Conservation (phyloP, 345 rosid genomes). For the Citrus sp. region DNA sequence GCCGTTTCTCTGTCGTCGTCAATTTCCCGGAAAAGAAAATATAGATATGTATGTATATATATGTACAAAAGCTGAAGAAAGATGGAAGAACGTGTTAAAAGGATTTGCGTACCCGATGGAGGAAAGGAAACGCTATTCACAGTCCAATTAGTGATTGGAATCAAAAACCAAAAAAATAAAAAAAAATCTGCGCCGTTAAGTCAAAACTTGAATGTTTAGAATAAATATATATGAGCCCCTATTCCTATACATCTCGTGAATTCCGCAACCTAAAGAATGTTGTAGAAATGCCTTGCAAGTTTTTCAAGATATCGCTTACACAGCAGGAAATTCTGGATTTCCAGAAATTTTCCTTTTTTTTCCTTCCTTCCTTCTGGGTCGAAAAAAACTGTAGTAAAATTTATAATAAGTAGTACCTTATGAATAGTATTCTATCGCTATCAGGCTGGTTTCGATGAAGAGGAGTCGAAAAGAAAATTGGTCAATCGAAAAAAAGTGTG, state of each 20-base stretch:
- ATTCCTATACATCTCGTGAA: constrained; percentile 6
- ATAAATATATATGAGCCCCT: not conserved
- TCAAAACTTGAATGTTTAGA: constrained; percentile 15
- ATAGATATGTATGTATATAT: too few relatives aligned
- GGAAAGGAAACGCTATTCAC: not conserved
- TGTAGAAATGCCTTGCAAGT: not conserved
- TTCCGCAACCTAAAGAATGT: not conserved
- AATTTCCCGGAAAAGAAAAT: constrained; percentile 14
- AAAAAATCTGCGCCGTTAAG: not conserved
- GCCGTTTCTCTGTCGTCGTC: constrained; percentile 30
- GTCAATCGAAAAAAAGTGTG: not conserved
- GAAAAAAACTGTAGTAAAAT: not conserved
- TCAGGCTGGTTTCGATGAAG: not conserved
- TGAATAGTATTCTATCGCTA: too few relatives aligned
- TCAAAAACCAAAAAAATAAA: not conserved
- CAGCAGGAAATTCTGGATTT: not conserved
- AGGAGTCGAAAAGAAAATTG: not conserved
- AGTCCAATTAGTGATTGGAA: constrained; percentile 13
- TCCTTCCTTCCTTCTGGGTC: too few relatives aligned
- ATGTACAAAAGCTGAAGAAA: not conserved
- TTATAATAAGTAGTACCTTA: too few relatives aligned
- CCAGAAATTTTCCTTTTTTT: too few relatives aligned
- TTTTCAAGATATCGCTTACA: not conserved
- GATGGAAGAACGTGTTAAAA: not conserved
- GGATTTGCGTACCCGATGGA: constrained; percentile 29